Percentiles rank a stretch among this genome's conserved stretches.
These are phyloP conservation scores for Thyridium curvatum DNA, from an alignment of 2,329 filamentous ascomycete species.

Conservation along the genomic window DNA sequence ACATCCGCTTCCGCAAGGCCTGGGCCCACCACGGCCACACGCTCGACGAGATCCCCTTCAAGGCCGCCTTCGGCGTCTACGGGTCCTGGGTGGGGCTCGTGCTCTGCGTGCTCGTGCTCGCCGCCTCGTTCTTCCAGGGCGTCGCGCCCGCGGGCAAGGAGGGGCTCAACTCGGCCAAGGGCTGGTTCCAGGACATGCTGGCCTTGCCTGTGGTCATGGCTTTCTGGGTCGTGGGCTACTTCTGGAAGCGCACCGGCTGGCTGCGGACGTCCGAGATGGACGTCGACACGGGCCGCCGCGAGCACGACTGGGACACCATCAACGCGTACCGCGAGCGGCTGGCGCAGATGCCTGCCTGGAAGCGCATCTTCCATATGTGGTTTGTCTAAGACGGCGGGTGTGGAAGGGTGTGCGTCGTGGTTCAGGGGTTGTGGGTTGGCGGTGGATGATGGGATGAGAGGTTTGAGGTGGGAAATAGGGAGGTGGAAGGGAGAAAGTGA, in stretches of 20 bases:
- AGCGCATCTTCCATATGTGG: constrained; percentile 6
- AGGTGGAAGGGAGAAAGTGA: too few relatives aligned
- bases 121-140: constrained; percentile 40
- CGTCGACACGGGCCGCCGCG: constrained; percentile 57
- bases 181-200: constrained; percentile 49
- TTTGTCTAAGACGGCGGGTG: background rate
- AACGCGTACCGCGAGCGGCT: constrained; percentile 7
- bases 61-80: constrained; percentile 51
- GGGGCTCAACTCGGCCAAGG: constrained; percentile 27
- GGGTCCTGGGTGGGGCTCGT: constrained; percentile 60
- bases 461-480: too few relatives aligned
- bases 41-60: constrained; percentile 61
- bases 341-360: constrained; percentile 9
- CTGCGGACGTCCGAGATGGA: constrained; percentile 55
- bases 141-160: constrained; percentile 19
- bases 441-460: too few relatives aligned
- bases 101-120: constrained; percentile 49
- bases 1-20: constrained; percentile 62
- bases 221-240: constrained; percentile 49
- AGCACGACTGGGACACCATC: constrained; percentile 50
- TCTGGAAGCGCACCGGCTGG: constrained; percentile 60
- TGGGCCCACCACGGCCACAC: constrained; percentile 58
- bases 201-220: constrained; percentile 45
- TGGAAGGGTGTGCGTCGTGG: too few relatives aligned
- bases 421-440: too few relatives aligned